Conservation (phyloP, 805 yeast genomes). For the Barnettozyma populi region DNA sequence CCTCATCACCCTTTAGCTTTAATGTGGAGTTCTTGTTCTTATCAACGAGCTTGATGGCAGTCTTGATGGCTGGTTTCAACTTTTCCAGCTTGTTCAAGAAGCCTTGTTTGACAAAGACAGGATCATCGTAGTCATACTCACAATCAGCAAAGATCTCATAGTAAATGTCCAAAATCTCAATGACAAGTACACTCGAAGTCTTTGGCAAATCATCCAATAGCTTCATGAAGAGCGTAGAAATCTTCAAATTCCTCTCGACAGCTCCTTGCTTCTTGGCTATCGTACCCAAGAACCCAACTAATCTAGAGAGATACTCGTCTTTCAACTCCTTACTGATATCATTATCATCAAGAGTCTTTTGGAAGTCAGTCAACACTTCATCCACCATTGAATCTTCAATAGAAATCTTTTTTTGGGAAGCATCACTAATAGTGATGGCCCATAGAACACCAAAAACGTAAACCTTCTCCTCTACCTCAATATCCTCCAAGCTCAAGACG, state of each 20-base stretch:
- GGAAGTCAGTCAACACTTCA: slow-evolving; percentile 19
- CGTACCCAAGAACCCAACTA: slow-evolving; percentile 48
- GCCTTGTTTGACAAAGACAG: slow-evolving; percentile 54
- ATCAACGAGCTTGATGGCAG: slow-evolving; percentile 58
- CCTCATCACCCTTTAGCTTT: slow-evolving; percentile 62
- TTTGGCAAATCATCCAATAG: slow-evolving; percentile 25
- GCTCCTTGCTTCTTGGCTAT: slow-evolving; percentile 43
- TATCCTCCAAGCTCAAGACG: slow-evolving; percentile 15
- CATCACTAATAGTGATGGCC: slow-evolving; percentile 34
- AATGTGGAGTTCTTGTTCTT: slow-evolving; percentile 52
- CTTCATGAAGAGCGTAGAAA: slow-evolving; percentile 40
- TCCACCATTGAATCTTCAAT: slow-evolving; percentile 26
- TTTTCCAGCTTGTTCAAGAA: slow-evolving; percentile 39
- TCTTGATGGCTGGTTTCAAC: slow-evolving; percentile 43
- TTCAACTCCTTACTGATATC: slow-evolving; percentile 23
- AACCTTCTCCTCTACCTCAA: slow-evolving; percentile 27
- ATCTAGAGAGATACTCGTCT: slow-evolving; percentile 36
- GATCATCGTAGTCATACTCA: slow-evolving; percentile 56
- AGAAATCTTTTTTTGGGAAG: slow-evolving; percentile 8
- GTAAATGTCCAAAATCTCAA: slow-evolving; percentile 59
- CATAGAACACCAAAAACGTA: slow-evolving; percentile 39
- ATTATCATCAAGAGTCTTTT: slow-evolving; percentile 10
- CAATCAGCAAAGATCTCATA: slow-evolving; percentile 81
- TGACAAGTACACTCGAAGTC: slow-evolving; percentile 36
- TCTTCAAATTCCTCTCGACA: slow-evolving; percentile 36